phyloP scores from a whole-genome alignment of 495 filamentous ascomycete species.

The Trichoderma reesei region DNA sequence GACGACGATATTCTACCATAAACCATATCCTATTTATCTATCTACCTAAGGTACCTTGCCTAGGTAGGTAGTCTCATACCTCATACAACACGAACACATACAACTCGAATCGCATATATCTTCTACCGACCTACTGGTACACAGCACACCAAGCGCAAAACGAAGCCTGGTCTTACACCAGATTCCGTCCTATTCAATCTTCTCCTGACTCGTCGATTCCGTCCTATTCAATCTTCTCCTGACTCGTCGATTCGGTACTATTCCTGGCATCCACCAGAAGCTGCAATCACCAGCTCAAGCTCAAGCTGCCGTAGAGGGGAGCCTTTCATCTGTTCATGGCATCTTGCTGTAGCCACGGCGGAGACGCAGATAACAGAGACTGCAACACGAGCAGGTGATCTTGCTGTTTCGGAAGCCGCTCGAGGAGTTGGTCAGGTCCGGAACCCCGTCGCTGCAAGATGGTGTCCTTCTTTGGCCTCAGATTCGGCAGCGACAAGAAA shows the following conservation, averaged over 20 bases:
- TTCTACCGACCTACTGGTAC: not conserved
- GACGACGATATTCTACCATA: not conserved
- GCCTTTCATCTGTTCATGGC: not conserved
- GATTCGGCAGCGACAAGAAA: constrained; percentile 38
- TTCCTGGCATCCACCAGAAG: too few relatives aligned
- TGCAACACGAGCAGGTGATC: not conserved
- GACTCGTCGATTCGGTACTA: too few relatives aligned
- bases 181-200: not conserved
- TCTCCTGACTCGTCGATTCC: too few relatives aligned
- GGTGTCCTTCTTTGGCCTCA: constrained; percentile 42
- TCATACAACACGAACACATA: too few relatives aligned
- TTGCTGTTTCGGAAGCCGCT: not conserved
- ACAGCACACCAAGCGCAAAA: not conserved
- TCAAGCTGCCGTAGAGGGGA: not conserved
- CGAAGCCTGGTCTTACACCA: not conserved
- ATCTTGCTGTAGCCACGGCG: not conserved
- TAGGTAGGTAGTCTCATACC: too few relatives aligned
- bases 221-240: too few relatives aligned
- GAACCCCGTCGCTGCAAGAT: constrained; percentile 21
- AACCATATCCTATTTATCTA: too few relatives aligned
- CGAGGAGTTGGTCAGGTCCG: not conserved
- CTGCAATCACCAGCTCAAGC: too few relatives aligned
- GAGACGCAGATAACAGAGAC: not conserved
- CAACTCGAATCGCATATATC: too few relatives aligned
- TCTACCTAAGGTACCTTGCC: too few relatives aligned